A percentile compares a stretch with the other conserved stretches of the same genome.
Conservation (phyloP, 148 eudicot genomes). For the Cornus kousa region DNA sequence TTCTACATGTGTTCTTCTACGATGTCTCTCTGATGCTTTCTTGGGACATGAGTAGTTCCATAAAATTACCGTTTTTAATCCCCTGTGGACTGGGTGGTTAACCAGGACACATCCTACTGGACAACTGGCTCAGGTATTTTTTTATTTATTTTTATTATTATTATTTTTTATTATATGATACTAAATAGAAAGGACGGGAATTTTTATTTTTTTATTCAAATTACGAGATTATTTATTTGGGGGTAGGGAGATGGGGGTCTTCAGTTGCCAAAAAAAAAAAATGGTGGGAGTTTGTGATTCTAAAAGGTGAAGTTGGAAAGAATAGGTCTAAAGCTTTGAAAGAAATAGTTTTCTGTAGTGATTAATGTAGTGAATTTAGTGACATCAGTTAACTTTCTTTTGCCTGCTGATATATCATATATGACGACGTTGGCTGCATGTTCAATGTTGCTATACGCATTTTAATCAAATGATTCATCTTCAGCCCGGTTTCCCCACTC, state of each 20-base stretch:
- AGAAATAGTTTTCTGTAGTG: too few species aligned
- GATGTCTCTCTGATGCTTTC: too few species aligned
- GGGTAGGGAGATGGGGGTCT: too few species aligned
- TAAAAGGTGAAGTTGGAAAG: not conserved
- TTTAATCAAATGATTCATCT: not conserved
- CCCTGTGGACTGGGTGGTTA: not conserved
- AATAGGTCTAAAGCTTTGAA: not conserved
- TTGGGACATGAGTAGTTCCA: too few species aligned
- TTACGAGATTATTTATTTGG: too few species aligned
- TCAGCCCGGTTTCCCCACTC: not conserved
- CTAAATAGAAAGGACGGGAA: too few species aligned
- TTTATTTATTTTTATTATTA: too few species aligned
- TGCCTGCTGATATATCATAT: not conserved
- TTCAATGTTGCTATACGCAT: not conserved
- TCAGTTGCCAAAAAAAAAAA: too few species aligned
- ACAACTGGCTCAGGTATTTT: not conserved
- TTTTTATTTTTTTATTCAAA: too few species aligned
- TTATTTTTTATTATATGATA: too few species aligned
- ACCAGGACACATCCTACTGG: not conserved
- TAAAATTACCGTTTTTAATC: not conserved
- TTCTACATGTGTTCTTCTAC: too few species aligned
- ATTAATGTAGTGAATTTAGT: not conserved
- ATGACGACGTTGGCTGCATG: not conserved
- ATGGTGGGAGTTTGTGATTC: not conserved
- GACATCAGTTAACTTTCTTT: not conserved